A percentile compares a stretch with the other conserved stretches of the same genome.
Conservation (phyloP, 2,329 filamentous ascomycete genomes). For the Anthostomella pinea region DNA sequence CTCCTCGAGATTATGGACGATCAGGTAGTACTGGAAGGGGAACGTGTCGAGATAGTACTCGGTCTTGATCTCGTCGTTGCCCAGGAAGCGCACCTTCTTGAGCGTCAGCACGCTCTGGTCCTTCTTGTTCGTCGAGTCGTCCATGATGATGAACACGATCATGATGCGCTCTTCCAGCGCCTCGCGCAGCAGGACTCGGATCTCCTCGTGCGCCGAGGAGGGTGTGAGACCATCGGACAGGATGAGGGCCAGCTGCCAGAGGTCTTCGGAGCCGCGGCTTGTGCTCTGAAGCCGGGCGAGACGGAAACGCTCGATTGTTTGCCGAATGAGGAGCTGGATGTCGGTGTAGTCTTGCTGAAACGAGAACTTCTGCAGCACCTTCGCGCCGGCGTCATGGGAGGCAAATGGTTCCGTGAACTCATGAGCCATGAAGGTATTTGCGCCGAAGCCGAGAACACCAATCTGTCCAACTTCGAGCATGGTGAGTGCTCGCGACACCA, state of each 20-base stretch:
- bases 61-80: conserved; percentile 70
- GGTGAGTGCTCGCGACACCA: conserved; percentile 80
- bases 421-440: conserved; percentile 79
- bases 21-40: conserved; percentile 94
- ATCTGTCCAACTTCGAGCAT: conserved; percentile 96
- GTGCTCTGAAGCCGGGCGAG: conserved; percentile 63
- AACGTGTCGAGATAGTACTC: conserved; percentile 93
- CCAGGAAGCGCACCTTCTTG: conserved; percentile 75
- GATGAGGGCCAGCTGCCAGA: conserved; percentile 94
- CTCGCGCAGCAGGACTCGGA: conserved; percentile 78
- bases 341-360: conserved; percentile 87
- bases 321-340: conserved; percentile 71
- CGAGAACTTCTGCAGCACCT: conserved; percentile 78
- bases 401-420: conserved; percentile 80
- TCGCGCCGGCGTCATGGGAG: conserved; percentile 72
- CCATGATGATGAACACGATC: conserved; percentile 97
- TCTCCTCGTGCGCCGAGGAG: conserved; percentile 72
- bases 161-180: conserved; percentile 94
- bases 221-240: conserved; percentile 93
- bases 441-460: conserved; percentile 87
- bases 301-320: conserved; percentile 78
- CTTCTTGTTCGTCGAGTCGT: conserved; percentile 52
- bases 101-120: conserved; percentile 77
- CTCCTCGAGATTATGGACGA: conserved; percentile 89
- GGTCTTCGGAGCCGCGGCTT: conserved; percentile 57